phyloP scores from a whole-genome alignment of 164 flowering plant genomes.

The Kalanchoe fedtschenkoi region DNA sequence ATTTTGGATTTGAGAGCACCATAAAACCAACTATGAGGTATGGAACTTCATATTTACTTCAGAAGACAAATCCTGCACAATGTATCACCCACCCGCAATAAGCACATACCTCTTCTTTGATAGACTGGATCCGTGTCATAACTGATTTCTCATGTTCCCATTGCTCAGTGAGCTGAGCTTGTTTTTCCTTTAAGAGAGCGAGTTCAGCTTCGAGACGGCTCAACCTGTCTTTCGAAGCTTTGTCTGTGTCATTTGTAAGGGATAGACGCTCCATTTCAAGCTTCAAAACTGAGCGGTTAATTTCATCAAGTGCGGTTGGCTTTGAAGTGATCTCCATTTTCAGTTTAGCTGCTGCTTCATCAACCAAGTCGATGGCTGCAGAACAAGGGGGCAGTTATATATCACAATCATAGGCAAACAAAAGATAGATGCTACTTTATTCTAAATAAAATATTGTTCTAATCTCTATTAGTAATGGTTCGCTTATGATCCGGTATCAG shows the following conservation, averaged over 20 bases:
- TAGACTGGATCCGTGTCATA: conserved; percentile 83
- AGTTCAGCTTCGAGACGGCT: conserved; percentile 77
- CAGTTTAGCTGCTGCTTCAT: conserved; percentile 94
- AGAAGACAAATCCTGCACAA: too few relatives aligned
- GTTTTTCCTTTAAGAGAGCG: conserved; percentile 55
- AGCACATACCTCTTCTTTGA: conserved; percentile 77
- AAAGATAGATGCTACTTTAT: not conserved
- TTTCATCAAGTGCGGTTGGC: conserved; percentile 87
- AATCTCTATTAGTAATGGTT: too few relatives aligned
- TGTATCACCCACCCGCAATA: too few relatives aligned
- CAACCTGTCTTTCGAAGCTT: conserved; percentile 78
- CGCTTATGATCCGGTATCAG: too few relatives aligned
- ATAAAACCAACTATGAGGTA: too few relatives aligned
- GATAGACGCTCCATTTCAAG: conserved; percentile 92
- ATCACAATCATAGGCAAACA: not conserved
- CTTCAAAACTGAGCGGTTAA: conserved; percentile 72
- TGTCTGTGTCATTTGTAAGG: conserved; percentile 78
- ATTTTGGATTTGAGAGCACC: too few relatives aligned
- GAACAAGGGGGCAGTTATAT: conserved; percentile 5
- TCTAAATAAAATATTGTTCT: too few relatives aligned
- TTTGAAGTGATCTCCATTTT: conserved; percentile 96
- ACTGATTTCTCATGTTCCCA: conserved; percentile 94
- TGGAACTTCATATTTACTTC: too few relatives aligned
- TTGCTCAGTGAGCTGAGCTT: conserved; percentile 66
- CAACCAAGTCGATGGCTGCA: conserved; percentile 93